Evolutionary conservation across 768 basidiomycete species (phyloP).

Genomic region (Mycena vitilis): DNA sequence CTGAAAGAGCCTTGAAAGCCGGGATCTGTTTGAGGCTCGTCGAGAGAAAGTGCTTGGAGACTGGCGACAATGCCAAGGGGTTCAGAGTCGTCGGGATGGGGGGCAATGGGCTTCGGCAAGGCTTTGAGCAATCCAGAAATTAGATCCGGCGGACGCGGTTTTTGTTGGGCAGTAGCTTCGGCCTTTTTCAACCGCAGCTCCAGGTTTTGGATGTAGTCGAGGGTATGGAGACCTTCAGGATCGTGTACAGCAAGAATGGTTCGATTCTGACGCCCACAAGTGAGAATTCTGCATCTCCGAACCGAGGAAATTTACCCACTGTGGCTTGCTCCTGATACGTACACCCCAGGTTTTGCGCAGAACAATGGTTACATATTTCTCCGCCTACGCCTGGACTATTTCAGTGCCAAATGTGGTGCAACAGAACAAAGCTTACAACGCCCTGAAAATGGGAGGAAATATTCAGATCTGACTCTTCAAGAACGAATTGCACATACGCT

Average conservation of each 20-base stretch:
- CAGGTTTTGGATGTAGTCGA: neutral
- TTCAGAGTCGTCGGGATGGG: neutral
- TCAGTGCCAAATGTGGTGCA: neutral
- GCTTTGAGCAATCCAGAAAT: neutral
- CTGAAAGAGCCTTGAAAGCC: constrained; percentile 13
- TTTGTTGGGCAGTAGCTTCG: neutral
- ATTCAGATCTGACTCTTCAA: neutral
- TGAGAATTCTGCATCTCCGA: neutral
- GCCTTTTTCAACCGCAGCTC: neutral
- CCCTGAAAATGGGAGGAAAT: neutral
- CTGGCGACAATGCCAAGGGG: neutral
- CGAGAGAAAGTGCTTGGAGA: neutral
- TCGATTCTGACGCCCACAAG: neutral
- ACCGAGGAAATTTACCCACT: neutral
- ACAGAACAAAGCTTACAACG: constrained; percentile 4
- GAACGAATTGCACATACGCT: neutral
- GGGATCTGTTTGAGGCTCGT: neutral
- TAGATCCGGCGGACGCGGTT: neutral
- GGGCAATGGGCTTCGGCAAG: neutral
- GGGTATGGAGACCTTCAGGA: neutral
- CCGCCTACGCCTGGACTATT: neutral
- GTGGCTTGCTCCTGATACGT: neutral
- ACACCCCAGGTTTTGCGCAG: neutral
- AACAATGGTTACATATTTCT: constrained; percentile 1
- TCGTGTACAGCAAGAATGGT: neutral